Evolutionary conservation across 2,329 filamentous ascomycete genomes (phyloP), one percentile per base, ranked within the genome.

Genomic region (Phaeosphaeriaceae sp.): DNA sequence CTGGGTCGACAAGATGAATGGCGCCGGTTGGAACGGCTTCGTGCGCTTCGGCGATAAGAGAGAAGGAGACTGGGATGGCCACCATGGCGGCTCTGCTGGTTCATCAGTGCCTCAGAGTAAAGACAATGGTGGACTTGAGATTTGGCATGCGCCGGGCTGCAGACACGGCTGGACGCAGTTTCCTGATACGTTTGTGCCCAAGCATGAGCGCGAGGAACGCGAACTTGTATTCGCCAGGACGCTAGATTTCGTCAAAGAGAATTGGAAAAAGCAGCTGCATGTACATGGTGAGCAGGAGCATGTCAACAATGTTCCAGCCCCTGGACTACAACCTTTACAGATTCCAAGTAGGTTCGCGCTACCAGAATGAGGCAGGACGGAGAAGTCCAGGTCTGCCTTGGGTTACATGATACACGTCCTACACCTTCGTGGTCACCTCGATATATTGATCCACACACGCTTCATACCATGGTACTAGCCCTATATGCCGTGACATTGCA

Each of bases 81-180:
- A 62, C 7, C 42, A 57, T 0, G 66, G 69, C n/a, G 58, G 65
- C 15, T 51, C 63, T 41, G 57, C 65, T 20, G 50, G 70, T 57
- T 48, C 61, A 48, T 51, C 51, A 22, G 53, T 50, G 4, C 60
- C 54, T 19, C 53, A 55, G 31, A 66, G 51, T 50, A 53, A 33
- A n/a, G 58, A 63, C 62, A 71, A 76, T 57, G 66, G 69, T 31
- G 69, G 79, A 44, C 52, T 81, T 54, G 79, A 80, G 40, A 67
- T 76, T 5, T 77, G 75, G 75, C 71, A 77, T 50, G 73, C 74
- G 15, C 74, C 74, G 1, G 55, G 53, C 2, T 76, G 73, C 56
- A 56, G 68, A 44, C 79, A 81, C 57, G 79, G 79, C 6, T 81
- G 79, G 79, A 80, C 79, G 46, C 77, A 79, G 63, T 79, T 80